Base-by-base conservation (phyloP, 2,329 filamentous ascomycete genomes). In the Thielaviopsis musarum region DNA sequence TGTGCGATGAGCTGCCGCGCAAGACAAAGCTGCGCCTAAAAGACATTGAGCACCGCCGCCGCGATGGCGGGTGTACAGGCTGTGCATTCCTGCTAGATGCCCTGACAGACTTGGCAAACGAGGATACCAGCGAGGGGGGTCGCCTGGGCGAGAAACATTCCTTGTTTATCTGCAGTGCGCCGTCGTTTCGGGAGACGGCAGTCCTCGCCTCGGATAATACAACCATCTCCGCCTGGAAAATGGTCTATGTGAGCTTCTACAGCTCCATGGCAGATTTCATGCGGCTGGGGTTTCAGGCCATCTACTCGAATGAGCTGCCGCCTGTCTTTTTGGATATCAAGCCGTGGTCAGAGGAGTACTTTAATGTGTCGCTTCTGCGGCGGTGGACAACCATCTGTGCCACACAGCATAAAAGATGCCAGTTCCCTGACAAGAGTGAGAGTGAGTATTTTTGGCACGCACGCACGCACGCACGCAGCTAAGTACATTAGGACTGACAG, bases 261-360 rank as follows among this genome's bases (percentile, higher is more conserved):
- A 53, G 51, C 51, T 24, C 22, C 51, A 53, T 53, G 51, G 28
- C 22, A 9, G 51, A 53, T 21, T 53, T 53, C 26, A 17, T 53
- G 22, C 22, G 51, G 12, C 17, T 26, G 15, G 22, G 51, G 21
- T 53, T 24, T 24, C 51, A 53, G 51, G 28, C 51, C 3, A 26
- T 13, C 15, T 24, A 26, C 51, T 53, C 51, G 1, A 53, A 26
- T 10, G 28, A 13, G n/a, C 17, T 17, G 5, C 28, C 24, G 45
- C 21, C 24, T 5, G 28, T 38, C 6, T 28, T n/a, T 15, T 21
- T 22, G 21, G 26, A 6, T 5, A 17, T 45, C 6, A 48, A 38
- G 56, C 48, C 56, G n/a, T 58, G 56, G 56, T 28, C 17, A 2
- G 45, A 53, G 19, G 56, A 49, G n/a, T 52, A 52, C 28, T 58